phyloP scores from a whole-genome alignment of 129 eudicot genomes.

The Chrysanthemum lavandulifolium region DNA sequence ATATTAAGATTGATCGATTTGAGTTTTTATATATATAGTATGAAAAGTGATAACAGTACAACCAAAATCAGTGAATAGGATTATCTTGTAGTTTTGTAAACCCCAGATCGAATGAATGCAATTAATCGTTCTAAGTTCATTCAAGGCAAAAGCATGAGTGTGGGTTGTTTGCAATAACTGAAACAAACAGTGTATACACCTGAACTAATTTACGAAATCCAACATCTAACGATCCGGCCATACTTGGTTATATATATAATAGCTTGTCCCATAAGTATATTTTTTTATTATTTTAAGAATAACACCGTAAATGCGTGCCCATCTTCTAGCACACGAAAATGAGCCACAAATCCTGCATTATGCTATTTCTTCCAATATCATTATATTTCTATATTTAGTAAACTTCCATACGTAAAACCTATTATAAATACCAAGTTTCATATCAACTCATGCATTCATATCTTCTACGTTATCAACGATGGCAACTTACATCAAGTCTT shows the following conservation, averaged over 20 bases:
- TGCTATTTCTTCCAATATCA: not conserved
- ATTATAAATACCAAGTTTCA: conserved; percentile 37
- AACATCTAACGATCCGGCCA: conserved; percentile 3
- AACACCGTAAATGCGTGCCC: not conserved
- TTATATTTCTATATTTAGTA: conserved; percentile 39
- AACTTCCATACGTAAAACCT: conserved; percentile 9
- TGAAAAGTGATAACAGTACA: too few relatives aligned
- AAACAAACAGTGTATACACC: not conserved
- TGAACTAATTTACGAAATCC: not conserved
- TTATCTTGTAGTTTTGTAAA: too few relatives aligned
- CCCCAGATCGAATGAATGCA: not conserved
- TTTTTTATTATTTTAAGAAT: not conserved
- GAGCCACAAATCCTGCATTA: conserved; percentile 22
- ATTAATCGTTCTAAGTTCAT: too few relatives aligned
- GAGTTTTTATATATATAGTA: too few relatives aligned
- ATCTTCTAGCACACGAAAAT: conserved; percentile 23
- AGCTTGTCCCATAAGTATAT: conserved; percentile 5
- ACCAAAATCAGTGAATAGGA: too few relatives aligned
- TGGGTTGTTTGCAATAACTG: not conserved
- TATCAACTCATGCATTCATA: conserved; percentile 15
- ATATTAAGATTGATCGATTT: too few relatives aligned
- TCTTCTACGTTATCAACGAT: conserved; percentile 19
- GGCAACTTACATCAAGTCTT: conserved; percentile 25
- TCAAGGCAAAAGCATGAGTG: not conserved
- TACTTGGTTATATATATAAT: conserved; percentile 13